Base-by-base conservation (phyloP, 1,284 basidiomycete species). In the Entoloma clypeatum region DNA sequence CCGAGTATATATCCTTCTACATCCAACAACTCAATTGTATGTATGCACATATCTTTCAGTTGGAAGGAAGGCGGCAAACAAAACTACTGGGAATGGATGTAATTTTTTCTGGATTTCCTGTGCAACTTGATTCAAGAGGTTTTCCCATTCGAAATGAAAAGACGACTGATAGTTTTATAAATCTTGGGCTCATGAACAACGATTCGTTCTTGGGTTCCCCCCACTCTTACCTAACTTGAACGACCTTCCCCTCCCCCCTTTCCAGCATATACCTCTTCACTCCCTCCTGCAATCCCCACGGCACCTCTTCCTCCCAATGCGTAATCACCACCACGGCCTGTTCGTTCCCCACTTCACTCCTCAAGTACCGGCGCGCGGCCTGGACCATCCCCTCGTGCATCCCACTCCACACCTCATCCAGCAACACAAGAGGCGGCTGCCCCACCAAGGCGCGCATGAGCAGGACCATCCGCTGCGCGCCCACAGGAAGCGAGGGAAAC, bases 331-430 rank as follows among this genome's bases (percentile, higher is more conserved):
- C 70, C 10, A 90, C 83, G 0, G 81, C 86, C 63, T 93, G 89
- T 22, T 76, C 67, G 17, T 62, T 51, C 10, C 70, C 65, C 14
- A 77, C 60, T 31, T 75, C 78, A n/a, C 74, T 68, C 24, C 75
- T 65, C 21, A 97, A 58, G 54, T 90, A 86, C 29, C 51, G 53
- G 46, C 76, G 69, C 31, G 81, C 85, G 30, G 72, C 74, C 9
- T 61, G 63, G 34, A 93, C 77, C 76, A 90, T 88, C 7, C 61
- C 64, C 41, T 81, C 81, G 54, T 89, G 86, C 87, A 96, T 92
- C 21, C 92, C 92, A 21, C 86, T 81, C 75, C 89, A 92, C 8
- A 85, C 87, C 59, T 97, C 93, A 56, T 97, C 93, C 25, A 96
- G 65, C 8, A 96, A 69, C 7, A 96, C 68, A 25, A 97, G 55